phyloP scores from a whole-genome alignment of 805 yeast species.

The Wickerhamomyces queroliae region DNA sequence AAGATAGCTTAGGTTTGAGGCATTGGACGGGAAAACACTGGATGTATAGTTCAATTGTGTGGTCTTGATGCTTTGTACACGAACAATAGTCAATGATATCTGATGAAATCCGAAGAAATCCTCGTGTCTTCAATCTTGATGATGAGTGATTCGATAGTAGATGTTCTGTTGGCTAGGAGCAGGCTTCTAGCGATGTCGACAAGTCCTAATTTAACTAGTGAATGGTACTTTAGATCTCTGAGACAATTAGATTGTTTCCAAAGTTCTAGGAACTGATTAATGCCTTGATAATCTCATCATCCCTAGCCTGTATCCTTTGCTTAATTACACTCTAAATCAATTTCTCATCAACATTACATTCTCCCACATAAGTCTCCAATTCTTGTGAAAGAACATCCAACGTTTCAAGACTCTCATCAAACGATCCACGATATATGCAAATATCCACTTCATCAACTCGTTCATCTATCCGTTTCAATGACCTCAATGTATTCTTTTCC shows the following conservation, averaged over 20 bases:
- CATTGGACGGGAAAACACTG: conserved; percentile 39
- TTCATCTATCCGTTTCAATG: conserved; percentile 51
- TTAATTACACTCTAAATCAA: conserved; percentile 26
- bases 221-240: conserved; percentile 21
- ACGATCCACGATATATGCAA: conserved; percentile 54
- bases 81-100: conserved; percentile 53
- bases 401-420: conserved; percentile 34
- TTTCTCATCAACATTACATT: conserved; percentile 23
- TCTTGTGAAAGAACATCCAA: conserved; percentile 28
- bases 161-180: conserved; percentile 42
- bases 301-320: conserved; percentile 26
- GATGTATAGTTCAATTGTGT: conserved; percentile 51
- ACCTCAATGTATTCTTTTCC: conserved; percentile 36
- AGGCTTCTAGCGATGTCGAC: conserved; percentile 43
- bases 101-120: conserved; percentile 47
- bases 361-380: conserved; percentile 9
- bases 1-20: conserved; percentile 46
- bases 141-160: conserved; percentile 40
- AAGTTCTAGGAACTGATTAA: conserved; percentile 28
- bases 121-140: conserved; percentile 35
- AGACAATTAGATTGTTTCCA: conserved; percentile 20
- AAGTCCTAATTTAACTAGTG: conserved; percentile 35
- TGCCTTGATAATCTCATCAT: conserved; percentile 25
- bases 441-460: conserved; percentile 66
- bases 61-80: conserved; percentile 53